Percentiles rank a stretch among this genome's conserved stretches.
These are phyloP conservation scores for Acanthamoeba triangularis DNA, from an alignment of 208 protist genomes.

Conservation along the genomic window DNA sequence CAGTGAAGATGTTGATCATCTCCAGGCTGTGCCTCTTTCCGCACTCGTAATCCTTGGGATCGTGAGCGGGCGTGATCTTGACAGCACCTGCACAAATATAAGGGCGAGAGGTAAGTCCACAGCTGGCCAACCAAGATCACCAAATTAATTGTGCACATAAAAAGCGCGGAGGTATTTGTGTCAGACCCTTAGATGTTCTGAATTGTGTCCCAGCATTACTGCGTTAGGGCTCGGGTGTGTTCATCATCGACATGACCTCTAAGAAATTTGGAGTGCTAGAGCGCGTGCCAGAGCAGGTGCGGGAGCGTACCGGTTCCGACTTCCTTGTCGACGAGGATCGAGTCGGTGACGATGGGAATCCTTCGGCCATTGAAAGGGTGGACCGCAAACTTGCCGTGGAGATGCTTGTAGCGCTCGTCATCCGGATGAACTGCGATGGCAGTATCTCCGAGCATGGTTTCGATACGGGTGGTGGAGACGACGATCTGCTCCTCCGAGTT, in stretches of 20 bases:
- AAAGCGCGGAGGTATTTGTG: background rate
- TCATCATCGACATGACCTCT: constrained; percentile 70
- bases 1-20: constrained; percentile 97
- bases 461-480: constrained; percentile 99
- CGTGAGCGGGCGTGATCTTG: constrained; percentile 99
- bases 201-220: constrained; percentile 64
- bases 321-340: constrained; percentile 97
- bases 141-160: background rate
- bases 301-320: constrained; percentile 98
- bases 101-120: background rate
- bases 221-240: constrained; percentile 39
- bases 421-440: constrained; percentile 98
- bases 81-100: constrained; percentile 82
- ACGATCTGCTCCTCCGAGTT: constrained; percentile 93
- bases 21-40: constrained; percentile 97
- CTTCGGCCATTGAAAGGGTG: constrained; percentile 97
- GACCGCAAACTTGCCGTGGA: constrained; percentile 96
- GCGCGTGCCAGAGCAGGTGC: constrained; percentile 86
- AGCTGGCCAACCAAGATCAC: background rate
- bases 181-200: constrained; percentile 46
- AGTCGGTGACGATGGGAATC: constrained; percentile 98
- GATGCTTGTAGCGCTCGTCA: constrained; percentile 97
- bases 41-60: constrained; percentile 99
- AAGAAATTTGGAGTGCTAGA: no score
- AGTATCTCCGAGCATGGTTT: constrained; percentile 99